Conservation (phyloP, 805 yeast species). For the Sugiyamaella mastotermitis region DNA sequence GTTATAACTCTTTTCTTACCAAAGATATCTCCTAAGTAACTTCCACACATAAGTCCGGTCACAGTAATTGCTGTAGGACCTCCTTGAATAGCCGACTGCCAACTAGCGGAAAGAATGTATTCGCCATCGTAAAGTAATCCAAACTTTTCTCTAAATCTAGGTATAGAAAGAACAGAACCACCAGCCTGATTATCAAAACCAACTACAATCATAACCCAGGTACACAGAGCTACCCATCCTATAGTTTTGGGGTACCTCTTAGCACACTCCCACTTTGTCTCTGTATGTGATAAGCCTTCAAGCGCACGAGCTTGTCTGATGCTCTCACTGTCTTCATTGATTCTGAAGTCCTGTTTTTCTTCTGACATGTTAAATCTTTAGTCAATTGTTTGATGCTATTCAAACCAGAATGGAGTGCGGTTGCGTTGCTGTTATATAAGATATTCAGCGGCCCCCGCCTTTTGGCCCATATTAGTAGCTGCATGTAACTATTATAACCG, state of each 20-base stretch:
- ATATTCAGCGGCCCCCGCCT: too few relatives aligned
- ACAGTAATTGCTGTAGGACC: conserved; percentile 13
- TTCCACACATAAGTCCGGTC: conserved; percentile 8
- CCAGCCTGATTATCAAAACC: conserved; percentile 15
- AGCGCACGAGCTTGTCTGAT: too few relatives aligned
- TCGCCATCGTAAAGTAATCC: conserved; percentile 8
- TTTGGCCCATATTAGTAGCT: too few relatives aligned
- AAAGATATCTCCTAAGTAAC: conserved; percentile 9
- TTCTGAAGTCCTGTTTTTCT: too few relatives aligned
- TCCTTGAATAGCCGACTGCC: conserved; percentile 16
- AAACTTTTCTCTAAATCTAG: conserved; percentile 9
- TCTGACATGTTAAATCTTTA: too few relatives aligned
- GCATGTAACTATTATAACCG: too few relatives aligned
- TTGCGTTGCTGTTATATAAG: too few relatives aligned
- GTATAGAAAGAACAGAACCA: conserved; percentile 10
- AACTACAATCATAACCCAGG: conserved; percentile 11
- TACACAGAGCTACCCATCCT: conserved; percentile 8
- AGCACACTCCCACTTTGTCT: too few relatives aligned
- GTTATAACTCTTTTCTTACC: conserved; percentile 10
- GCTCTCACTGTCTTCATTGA: too few relatives aligned
- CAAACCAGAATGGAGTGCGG: too few relatives aligned
- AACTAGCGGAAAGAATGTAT: conserved; percentile 9
- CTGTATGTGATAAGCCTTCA: too few relatives aligned
- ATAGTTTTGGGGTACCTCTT: conserved; percentile 9
- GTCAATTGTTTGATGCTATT: too few relatives aligned